Base-by-base conservation (phyloP, 148 eudicot genomes). In the Camellia granthamiana region DNA sequence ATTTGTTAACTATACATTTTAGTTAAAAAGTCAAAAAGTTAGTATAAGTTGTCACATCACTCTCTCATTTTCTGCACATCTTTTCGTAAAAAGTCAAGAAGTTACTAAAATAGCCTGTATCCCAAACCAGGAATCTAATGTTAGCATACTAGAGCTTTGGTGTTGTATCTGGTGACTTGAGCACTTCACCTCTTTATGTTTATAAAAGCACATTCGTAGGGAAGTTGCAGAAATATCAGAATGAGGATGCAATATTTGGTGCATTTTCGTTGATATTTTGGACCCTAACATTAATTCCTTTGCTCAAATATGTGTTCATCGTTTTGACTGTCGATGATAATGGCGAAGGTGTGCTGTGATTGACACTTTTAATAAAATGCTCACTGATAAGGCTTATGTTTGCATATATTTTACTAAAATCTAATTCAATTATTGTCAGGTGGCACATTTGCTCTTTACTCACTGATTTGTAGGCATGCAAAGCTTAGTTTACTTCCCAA, bases 391-490 rank as follows among this genome's bases (percentile, higher is more conserved):
- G 6, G 3, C 70, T 76, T 62, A 18, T 54, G n/a, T 49, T n/a
- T 52, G 41, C 44, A 18, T 14, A 21, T 61, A 23, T 65, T 46
- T 46, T 75, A 18, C 44, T 7, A 51, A 63, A 30, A 67, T 73
- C 42, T 78, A 15, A 58, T 67, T 82, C 10, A 65, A 58, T 60
- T 79, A 62, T 9, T 74, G 76, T 65, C 85, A 96, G 98, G 99
- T 83, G 99, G 99, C 78, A 88, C 99, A 9, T 93, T 96, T 76
- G 98, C 99, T 76, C 97, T 96, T 14, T 96, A 96, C 84, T 96
- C 99, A 56, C 84, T 96, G 78, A 94, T 96, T 77, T 96, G 99
- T 81, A 87, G 99, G 81, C 95, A 96, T 85, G 97, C 95, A 79
- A 96, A 92, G 81, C 86, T 96, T 49, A 88, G 95, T 83, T 85